These are phyloP conservation scores for Sugiyamaella xylanicola DNA, from an alignment of 1,139 yeast species.

Conservation along the genomic window DNA sequence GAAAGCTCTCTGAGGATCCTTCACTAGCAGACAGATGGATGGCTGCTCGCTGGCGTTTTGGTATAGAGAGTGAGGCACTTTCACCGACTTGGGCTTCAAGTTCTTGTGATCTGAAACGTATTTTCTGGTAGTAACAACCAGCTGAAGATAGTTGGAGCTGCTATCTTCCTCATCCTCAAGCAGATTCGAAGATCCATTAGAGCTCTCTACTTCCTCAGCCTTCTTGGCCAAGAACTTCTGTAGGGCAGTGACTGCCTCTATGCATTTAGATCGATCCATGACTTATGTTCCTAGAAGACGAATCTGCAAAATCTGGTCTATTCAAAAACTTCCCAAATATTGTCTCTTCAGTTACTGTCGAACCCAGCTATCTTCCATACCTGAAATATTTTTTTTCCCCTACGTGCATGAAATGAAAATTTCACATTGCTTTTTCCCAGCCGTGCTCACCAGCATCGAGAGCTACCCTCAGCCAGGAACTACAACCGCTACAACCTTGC, in stretches of 20 bases:
- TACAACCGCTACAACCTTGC: no score
- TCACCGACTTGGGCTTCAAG: slow-evolving; percentile 71
- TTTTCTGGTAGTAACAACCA: slow-evolving; percentile 67
- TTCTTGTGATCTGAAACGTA: slow-evolving; percentile 62
- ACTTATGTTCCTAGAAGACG: no score
- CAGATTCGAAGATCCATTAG: slow-evolving; percentile 39
- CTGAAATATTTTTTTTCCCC: slow-evolving; percentile 14
- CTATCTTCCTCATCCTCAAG: slow-evolving; percentile 53
- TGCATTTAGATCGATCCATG: slow-evolving; percentile 30
- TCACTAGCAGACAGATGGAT: slow-evolving; percentile 67
- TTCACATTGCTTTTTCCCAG: slow-evolving; percentile 4
- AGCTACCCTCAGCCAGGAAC: no score
- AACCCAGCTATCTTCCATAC: no score
- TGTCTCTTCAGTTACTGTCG: background rate
- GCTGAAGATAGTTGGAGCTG: slow-evolving; percentile 40
- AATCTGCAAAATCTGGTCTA: no score
- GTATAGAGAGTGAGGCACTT: slow-evolving; percentile 54
- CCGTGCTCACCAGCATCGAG: background rate
- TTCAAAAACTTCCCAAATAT: slow-evolving; percentile 9
- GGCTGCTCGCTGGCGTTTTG: slow-evolving; percentile 39
- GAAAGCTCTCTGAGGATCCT: slow-evolving; percentile 65
- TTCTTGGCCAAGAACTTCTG: slow-evolving; percentile 37
- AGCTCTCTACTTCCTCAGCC: slow-evolving; percentile 19
- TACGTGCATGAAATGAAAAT: slow-evolving; percentile 1
- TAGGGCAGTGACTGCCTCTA: slow-evolving; percentile 43